These are phyloP conservation scores for Globisporangium lucens DNA, from an alignment of 352 stramenopile genomes.

Conservation along the genomic window DNA sequence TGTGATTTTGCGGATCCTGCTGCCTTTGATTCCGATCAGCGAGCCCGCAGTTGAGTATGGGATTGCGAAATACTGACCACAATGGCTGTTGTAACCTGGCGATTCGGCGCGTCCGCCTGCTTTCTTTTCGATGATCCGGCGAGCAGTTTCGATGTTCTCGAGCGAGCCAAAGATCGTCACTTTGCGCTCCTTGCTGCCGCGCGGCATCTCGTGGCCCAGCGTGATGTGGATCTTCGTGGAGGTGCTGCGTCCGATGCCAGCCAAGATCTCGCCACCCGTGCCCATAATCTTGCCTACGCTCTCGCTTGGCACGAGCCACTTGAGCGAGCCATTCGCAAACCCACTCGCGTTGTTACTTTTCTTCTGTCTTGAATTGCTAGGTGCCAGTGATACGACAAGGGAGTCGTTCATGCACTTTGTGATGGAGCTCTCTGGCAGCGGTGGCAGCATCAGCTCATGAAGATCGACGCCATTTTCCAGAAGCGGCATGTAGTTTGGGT, in stretches of 20 bases:
- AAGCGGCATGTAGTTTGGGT: slow-evolving; percentile 50
- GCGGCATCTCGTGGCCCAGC: slow-evolving; percentile 28
- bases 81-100: slow-evolving; percentile 21
- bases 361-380: not conserved
- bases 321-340: slow-evolving; percentile 18
- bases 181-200: slow-evolving; percentile 42
- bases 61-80: slow-evolving; percentile 65
- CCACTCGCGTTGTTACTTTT: slow-evolving; percentile 1
- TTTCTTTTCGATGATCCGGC: slow-evolving; percentile 34
- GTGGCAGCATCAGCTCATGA: slow-evolving; percentile 15
- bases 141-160: slow-evolving; percentile 32
- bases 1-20: slow-evolving; percentile 33
- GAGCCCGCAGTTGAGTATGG: slow-evolving; percentile 41
- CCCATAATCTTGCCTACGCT: slow-evolving; percentile 68
- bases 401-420: slow-evolving; percentile 39
- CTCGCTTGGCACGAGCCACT: slow-evolving; percentile 49
- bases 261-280: slow-evolving; percentile 37
- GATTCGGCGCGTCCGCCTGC: slow-evolving; percentile 41
- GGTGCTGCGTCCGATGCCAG: slow-evolving; percentile 39
- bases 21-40: slow-evolving; percentile 51
- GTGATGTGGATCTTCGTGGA: slow-evolving; percentile 45
- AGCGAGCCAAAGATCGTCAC: slow-evolving; percentile 41
- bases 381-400: slow-evolving; percentile 9
- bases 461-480: slow-evolving; percentile 17
- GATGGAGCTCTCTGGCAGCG: slow-evolving; percentile 35